Conservation (phyloP, 148 eudicot genomes). For the Salicornia ramosissima region DNA sequence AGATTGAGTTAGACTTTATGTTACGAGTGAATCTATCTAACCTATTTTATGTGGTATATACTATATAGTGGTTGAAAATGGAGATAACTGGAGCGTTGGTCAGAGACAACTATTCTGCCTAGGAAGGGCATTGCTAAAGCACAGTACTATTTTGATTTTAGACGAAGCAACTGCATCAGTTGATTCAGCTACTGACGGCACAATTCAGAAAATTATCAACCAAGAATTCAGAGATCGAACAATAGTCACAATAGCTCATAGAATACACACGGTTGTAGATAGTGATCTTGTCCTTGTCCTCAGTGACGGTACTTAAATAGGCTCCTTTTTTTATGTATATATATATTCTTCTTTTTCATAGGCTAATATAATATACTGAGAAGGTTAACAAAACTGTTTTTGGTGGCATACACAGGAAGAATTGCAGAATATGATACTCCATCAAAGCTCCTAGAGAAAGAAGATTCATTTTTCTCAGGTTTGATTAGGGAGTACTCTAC, state of each 20-base stretch:
- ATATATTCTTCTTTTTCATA: neutral
- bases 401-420: constrained; percentile 59
- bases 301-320: constrained; percentile 66
- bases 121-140: constrained; percentile 86
- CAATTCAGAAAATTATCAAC: constrained; percentile 68
- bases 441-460: constrained; percentile 74
- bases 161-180: constrained; percentile 99
- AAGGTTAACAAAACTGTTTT: neutral
- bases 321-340: neutral
- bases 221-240: constrained; percentile 81
- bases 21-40: constrained; percentile 20
- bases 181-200: constrained; percentile 92
- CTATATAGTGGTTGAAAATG: constrained; percentile 80
- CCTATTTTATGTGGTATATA: constrained; percentile 5
- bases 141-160: constrained; percentile 68
- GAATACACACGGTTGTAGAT: constrained; percentile 92
- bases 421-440: constrained; percentile 88
- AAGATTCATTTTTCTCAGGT: constrained; percentile 83
- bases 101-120: constrained; percentile 95
- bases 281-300: constrained; percentile 93
- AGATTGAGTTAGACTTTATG: neutral
- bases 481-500: constrained; percentile 80
- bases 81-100: constrained; percentile 98
- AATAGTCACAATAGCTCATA: constrained; percentile 92
- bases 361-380: neutral